Percentiles rank a stretch among this genome's conserved stretches.
Evolutionary conservation across 2,329 filamentous ascomycete species (phyloP).

Genomic region (Pezicula radicicola): DNA sequence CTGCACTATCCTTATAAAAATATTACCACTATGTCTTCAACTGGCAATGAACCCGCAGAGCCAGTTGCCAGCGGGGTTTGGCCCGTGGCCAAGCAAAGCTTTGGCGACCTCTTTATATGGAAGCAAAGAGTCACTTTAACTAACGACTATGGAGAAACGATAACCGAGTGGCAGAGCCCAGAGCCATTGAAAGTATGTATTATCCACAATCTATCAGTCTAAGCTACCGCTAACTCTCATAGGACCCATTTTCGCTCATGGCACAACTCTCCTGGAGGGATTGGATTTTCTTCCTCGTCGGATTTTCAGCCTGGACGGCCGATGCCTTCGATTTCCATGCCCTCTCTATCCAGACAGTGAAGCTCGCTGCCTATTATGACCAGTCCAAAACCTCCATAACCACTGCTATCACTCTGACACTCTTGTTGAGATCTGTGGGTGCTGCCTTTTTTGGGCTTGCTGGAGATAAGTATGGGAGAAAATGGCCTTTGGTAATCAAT

Average conservation of each 20-base stretch:
- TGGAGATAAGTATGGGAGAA: conserved; percentile 74
- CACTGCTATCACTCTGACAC: conserved; percentile 37
- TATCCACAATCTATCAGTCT: too few relatives aligned
- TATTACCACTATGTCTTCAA: neutral
- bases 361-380: conserved; percentile 60
- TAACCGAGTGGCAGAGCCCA: conserved; percentile 66
- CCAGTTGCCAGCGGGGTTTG: conserved; percentile 63
- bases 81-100: conserved; percentile 62
- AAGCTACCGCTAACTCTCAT: too few relatives aligned
- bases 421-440: conserved; percentile 71
- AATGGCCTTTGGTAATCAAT: conserved; percentile 81
- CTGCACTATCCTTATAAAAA: neutral
- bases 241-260: conserved; percentile 67
- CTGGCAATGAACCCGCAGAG: conserved; percentile 47
- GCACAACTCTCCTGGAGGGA: conserved; percentile 58
- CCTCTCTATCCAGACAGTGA: conserved; percentile 72
- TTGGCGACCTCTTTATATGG: conserved; percentile 67
- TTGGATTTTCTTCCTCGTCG: conserved; percentile 66
- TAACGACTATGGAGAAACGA: conserved; percentile 62
- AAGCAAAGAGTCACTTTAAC: conserved; percentile 68
- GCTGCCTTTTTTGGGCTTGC: conserved; percentile 73
- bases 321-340: conserved; percentile 77
- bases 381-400: conserved; percentile 49
- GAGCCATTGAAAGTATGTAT: conserved; percentile 45
- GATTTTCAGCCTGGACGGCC: conserved; percentile 18